Conservation (phyloP, 495 filamentous ascomycete genomes). For the Tuber microsphaerosporum region DNA sequence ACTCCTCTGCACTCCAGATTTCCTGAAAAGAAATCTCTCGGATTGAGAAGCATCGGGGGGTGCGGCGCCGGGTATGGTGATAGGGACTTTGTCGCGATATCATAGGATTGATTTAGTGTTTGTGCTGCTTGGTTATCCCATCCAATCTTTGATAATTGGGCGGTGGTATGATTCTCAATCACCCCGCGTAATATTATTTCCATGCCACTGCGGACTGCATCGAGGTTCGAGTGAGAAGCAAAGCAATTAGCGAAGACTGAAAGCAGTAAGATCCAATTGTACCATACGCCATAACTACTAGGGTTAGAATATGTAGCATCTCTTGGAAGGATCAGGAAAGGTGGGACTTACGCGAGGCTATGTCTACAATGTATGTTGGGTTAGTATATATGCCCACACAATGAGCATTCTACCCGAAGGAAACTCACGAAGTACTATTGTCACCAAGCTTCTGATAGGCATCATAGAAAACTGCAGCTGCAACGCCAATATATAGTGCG, state of each 20-base stretch:
- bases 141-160: slow-evolving; percentile 15
- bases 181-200: slow-evolving; percentile 33
- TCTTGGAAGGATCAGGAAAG: neutral
- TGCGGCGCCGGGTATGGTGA: slow-evolving; percentile 12
- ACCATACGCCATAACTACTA: slow-evolving; percentile 39
- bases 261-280: slow-evolving; percentile 39
- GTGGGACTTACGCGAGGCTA: slow-evolving; percentile 33
- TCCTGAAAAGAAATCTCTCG: slow-evolving; percentile 14
- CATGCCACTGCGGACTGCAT: slow-evolving; percentile 36
- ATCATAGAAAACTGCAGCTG: slow-evolving; percentile 40
- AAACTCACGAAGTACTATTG: slow-evolving; percentile 35
- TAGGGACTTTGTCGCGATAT: slow-evolving; percentile 15
- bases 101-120: slow-evolving; percentile 16
- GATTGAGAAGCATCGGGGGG: slow-evolving; percentile 20
- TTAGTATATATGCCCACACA: slow-evolving; percentile 15
- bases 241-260: slow-evolving; percentile 40
- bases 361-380: slow-evolving; percentile 26
- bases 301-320: neutral
- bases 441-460: slow-evolving; percentile 40
- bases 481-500: slow-evolving; percentile 37
- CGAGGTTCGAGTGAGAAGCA: slow-evolving; percentile 37
- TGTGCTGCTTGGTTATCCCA: slow-evolving; percentile 32
- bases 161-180: slow-evolving; percentile 25
- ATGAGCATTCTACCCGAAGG: neutral
- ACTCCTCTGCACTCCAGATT: slow-evolving; percentile 24